These are phyloP conservation scores for Microbotryum saponariae DNA, from an alignment of 1,284 basidiomycete species.

Conservation along the genomic window DNA sequence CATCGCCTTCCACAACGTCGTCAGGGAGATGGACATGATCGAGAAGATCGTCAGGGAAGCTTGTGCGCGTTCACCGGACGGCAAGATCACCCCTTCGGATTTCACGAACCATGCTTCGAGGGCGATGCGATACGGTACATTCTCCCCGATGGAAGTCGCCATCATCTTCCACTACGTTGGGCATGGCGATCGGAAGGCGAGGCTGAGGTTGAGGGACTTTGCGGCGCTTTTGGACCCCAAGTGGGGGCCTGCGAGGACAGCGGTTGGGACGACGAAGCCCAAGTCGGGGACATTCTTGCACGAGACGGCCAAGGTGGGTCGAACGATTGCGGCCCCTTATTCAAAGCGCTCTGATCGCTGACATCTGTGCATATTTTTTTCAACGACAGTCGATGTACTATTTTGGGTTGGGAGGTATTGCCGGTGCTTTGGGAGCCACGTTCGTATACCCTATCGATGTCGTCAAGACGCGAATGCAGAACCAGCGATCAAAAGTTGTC, in stretches of 20 bases:
- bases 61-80: slow-evolving; percentile 80
- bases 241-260: slow-evolving; percentile 54
- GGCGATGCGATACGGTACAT: slow-evolving; percentile 73
- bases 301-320: slow-evolving; percentile 25
- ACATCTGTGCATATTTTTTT: slow-evolving; percentile 17
- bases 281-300: slow-evolving; percentile 16
- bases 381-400: slow-evolving; percentile 55
- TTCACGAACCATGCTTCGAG: slow-evolving; percentile 46
- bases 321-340: not conserved
- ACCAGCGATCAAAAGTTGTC: slow-evolving; percentile 88
- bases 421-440: slow-evolving; percentile 82
- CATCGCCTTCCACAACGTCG: slow-evolving; percentile 82
- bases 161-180: slow-evolving; percentile 94
- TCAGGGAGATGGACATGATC: slow-evolving; percentile 84
- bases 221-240: slow-evolving; percentile 77
- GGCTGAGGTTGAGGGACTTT: slow-evolving; percentile 77
- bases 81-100: slow-evolving; percentile 61
- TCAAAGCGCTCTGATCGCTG: not conserved
- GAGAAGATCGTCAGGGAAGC: slow-evolving; percentile 72
- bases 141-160: slow-evolving; percentile 90
- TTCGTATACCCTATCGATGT: slow-evolving; percentile 88
- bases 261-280: not conserved
- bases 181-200: slow-evolving; percentile 56
- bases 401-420: slow-evolving; percentile 83
- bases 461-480: slow-evolving; percentile 83